phyloP scores from a whole-genome alignment of 495 filamentous ascomycete genomes.

The Penicillium waksmanii region DNA sequence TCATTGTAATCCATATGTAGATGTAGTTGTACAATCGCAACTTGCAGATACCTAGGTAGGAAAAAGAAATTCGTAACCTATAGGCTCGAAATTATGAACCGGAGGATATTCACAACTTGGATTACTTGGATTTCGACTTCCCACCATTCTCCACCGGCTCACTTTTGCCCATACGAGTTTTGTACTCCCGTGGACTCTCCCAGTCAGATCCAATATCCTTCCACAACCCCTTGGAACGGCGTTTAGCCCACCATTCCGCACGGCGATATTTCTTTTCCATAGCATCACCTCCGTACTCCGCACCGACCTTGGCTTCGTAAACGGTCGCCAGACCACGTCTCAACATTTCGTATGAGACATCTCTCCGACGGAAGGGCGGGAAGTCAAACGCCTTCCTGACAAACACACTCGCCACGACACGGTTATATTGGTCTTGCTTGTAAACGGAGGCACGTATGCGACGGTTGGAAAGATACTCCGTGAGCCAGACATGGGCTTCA shows the following conservation, averaged over 20 bases:
- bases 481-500: conserved; percentile 81
- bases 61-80: background rate
- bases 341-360: conserved; percentile 91
- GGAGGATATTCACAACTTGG: background rate
- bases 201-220: conserved; percentile 45
- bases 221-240: conserved; percentile 78
- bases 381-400: conserved; percentile 66
- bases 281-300: conserved; percentile 78
- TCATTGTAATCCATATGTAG: background rate
- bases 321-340: conserved; percentile 80
- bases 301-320: conserved; percentile 87
- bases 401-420: conserved; percentile 83
- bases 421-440: conserved; percentile 86
- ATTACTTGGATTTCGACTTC: conserved; percentile 25
- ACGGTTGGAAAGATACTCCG: conserved; percentile 68
- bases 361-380: conserved; percentile 61
- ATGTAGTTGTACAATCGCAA: conserved; percentile 15
- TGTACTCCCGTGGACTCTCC: conserved; percentile 87
- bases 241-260: conserved; percentile 73
- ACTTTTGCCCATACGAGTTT: conserved; percentile 61
- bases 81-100: background rate
- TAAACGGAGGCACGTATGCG: conserved; percentile 80
- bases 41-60: conserved; percentile 18
- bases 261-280: conserved; percentile 66
- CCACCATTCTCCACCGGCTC: conserved; percentile 46